phyloP scores from a whole-genome alignment of 768 basidiomycete genomes.

The Thelephora aurantiotincta region DNA sequence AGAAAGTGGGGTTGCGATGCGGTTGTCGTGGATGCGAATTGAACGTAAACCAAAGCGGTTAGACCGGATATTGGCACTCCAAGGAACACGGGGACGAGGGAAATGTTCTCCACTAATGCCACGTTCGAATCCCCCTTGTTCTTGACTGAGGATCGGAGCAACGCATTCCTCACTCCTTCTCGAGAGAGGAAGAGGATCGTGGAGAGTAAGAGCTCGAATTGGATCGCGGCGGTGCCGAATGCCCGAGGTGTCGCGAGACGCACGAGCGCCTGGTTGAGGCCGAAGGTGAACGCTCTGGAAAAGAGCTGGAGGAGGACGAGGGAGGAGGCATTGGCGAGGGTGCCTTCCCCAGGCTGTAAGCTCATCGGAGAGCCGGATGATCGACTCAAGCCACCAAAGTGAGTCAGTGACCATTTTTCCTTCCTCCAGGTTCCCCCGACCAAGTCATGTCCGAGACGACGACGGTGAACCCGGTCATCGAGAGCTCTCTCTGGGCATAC shows the following conservation, averaged over 20 bases:
- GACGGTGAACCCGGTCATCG: constrained; percentile 40
- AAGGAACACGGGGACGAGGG: constrained; percentile 51
- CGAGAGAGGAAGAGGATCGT: constrained; percentile 86
- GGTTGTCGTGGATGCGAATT: constrained; percentile 37
- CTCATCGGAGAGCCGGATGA: constrained; percentile 8
- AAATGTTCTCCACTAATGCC: constrained; percentile 27
- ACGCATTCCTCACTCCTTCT: constrained; percentile 84
- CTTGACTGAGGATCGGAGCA: constrained; percentile 41
- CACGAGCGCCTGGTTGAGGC: constrained; percentile 77
- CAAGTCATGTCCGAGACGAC: not conserved
- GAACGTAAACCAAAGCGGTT: constrained; percentile 38
- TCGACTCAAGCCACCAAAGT: not conserved
- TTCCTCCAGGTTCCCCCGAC: no score
- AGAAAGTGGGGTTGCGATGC: constrained; percentile 50
- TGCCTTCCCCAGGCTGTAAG: constrained; percentile 10
- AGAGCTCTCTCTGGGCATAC: constrained; percentile 41
- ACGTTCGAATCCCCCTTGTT: not conserved
- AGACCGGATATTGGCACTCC: constrained; percentile 52
- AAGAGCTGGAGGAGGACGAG: constrained; percentile 80
- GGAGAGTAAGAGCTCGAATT: constrained; percentile 83
- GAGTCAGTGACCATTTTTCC: no score
- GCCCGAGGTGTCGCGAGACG: constrained; percentile 73
- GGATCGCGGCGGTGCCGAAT: constrained; percentile 85
- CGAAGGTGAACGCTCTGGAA: constrained; percentile 76
- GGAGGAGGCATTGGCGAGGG: constrained; percentile 37